Conservation (phyloP, 2,329 filamentous ascomycete genomes). For the Colletotrichum paranaense region DNA sequence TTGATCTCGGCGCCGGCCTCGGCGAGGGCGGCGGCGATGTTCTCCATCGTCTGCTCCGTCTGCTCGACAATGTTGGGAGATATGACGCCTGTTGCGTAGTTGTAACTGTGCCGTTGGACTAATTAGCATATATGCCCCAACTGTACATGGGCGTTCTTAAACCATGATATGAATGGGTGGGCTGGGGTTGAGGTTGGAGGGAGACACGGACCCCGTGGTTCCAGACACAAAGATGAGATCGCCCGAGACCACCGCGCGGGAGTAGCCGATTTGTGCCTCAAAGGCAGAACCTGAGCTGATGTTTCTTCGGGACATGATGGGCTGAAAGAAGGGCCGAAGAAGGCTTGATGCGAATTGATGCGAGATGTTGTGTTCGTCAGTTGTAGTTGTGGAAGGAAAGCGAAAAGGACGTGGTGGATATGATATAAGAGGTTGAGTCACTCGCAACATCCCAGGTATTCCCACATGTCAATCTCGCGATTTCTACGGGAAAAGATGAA, state of each 20-base stretch:
- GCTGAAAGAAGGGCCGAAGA: background rate
- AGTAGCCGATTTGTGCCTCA: constrained; percentile 65
- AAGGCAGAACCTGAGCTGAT: constrained; percentile 64
- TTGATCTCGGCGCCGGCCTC: constrained; percentile 54
- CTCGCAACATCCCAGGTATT: background rate
- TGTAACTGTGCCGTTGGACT: constrained; percentile 51
- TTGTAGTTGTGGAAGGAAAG: background rate
- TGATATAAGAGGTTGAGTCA: background rate
- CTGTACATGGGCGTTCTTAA: background rate
- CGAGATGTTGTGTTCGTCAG: too few relatives aligned
- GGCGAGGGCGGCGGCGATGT: constrained; percentile 57
- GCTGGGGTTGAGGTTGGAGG: too few relatives aligned
- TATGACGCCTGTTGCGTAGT: constrained; percentile 60
- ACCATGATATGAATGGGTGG: too few relatives aligned
- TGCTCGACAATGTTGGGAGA: constrained; percentile 58
- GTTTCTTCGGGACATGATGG: constrained; percentile 49
- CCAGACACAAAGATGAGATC: constrained; percentile 66
- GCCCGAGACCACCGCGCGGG: constrained; percentile 62
- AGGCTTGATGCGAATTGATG: background rate
- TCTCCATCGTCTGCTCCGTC: constrained; percentile 60
- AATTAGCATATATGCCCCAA: background rate
- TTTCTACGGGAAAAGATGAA: background rate
- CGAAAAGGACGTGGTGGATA: background rate
- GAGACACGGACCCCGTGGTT: constrained; percentile 58
- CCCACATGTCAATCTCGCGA: background rate